These are phyloP conservation scores for Ascochyta lentis DNA, from an alignment of 2,329 filamentous ascomycete genomes.

Conservation along the genomic window DNA sequence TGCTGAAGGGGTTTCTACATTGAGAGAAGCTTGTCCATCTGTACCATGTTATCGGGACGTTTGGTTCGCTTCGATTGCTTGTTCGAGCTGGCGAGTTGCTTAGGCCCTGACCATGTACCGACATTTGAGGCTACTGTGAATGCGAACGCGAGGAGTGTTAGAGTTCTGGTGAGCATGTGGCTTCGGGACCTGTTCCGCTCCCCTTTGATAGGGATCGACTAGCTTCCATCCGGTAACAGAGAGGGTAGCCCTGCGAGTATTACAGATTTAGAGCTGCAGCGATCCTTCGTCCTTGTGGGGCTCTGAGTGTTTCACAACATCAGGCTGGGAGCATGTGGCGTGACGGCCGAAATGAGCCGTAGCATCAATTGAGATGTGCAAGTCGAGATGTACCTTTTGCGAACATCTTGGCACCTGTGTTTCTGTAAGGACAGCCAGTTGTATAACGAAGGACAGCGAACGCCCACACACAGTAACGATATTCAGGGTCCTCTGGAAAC, in stretches of 20 bases:
- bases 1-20: neutral
- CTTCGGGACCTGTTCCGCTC: neutral
- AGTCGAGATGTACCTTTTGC: no score
- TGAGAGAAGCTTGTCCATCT: neutral
- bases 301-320: neutral
- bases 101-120: constrained; percentile 1
- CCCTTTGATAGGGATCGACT: neutral
- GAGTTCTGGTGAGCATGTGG: neutral
- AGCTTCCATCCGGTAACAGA: neutral
- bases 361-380: neutral
- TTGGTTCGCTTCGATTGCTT: constrained; percentile 2
- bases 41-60: neutral
- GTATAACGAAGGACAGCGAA: no score
- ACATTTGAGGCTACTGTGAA: neutral
- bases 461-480: no score
- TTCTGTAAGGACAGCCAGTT: no score
- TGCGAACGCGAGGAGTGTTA: constrained; percentile 3
- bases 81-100: neutral
- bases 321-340: neutral
- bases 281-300: neutral
- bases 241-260: neutral
- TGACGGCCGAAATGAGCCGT: neutral
- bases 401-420: no score
- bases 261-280: neutral
- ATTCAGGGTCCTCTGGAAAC: no score